Percentiles rank a stretch among this genome's conserved stretches.
Conservation (phyloP, 1,139 yeast species). For the Taiozyma onychis region DNA sequence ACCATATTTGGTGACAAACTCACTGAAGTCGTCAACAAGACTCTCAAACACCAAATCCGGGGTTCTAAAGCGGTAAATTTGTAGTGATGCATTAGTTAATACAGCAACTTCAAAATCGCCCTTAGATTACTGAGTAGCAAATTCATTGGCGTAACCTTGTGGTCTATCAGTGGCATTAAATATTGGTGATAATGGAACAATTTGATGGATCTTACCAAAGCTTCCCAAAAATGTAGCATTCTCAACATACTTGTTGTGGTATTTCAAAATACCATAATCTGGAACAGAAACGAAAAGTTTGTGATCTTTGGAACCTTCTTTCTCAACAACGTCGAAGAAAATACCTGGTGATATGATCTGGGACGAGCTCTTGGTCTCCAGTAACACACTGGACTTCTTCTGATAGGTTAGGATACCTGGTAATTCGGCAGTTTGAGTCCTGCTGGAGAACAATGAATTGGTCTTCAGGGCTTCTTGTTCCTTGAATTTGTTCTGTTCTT, state of each 20-base stretch:
- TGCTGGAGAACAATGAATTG: conserved; percentile 23
- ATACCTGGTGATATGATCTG: conserved; percentile 79
- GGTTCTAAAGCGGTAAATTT: conserved; percentile 69
- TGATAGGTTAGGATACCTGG: conserved; percentile 32
- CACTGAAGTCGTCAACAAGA: conserved; percentile 52
- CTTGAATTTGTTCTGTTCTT: conserved; percentile 35
- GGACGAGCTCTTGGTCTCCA: conserved; percentile 35
- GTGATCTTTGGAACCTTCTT: conserved; percentile 22
- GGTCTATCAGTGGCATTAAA: conserved; percentile 71
- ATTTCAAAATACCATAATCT: conserved; percentile 77
- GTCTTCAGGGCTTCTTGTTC: conserved; percentile 30
- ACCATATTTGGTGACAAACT: conserved; percentile 52
- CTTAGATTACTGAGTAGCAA: conserved; percentile 76
- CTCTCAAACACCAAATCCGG: conserved; percentile 74
- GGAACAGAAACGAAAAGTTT: conserved; percentile 71
- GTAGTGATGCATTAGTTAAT: conserved; percentile 73
- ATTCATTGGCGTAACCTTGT: conserved; percentile 74
- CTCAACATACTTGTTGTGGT: conserved; percentile 66
- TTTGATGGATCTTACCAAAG: conserved; percentile 64
- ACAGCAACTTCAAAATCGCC: conserved; percentile 69
- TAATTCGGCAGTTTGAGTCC: conserved; percentile 10
- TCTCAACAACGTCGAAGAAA: conserved; percentile 48
- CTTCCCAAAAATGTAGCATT: conserved; percentile 72
- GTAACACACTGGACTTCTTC: conserved; percentile 36
- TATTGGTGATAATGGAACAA: conserved; percentile 62